Evolutionary conservation across 2,329 filamentous ascomycete genomes (phyloP).

Genomic region (Penicillium polonicum): DNA sequence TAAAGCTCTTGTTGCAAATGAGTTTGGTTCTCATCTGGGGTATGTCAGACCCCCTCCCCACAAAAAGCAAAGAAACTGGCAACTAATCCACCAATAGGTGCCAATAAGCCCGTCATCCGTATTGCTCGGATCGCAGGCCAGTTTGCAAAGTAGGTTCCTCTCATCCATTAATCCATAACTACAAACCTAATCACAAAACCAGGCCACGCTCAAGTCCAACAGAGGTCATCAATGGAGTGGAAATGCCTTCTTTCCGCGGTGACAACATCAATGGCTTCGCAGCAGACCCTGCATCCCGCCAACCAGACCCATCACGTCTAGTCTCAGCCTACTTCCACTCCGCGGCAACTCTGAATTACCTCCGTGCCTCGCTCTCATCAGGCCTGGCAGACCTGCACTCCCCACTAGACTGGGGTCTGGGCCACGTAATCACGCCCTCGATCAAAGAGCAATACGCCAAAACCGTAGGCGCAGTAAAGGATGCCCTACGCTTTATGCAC

Average conservation of each 20-base stretch:
- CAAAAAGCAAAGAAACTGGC: neutral
- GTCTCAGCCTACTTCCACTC: conserved; percentile 95
- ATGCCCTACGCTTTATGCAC: conserved; percentile 89
- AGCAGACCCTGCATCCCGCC: conserved; percentile 64
- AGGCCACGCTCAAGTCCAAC: conserved; percentile 80
- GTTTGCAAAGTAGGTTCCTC: conserved; percentile 69
- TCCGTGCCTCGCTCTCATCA: conserved; percentile 76
- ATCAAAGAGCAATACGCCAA: conserved; percentile 82
- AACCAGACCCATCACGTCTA: conserved; percentile 77
- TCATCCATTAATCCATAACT: neutral
- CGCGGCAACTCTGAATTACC: conserved; percentile 89
- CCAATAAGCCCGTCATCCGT: conserved; percentile 78
- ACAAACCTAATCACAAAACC: neutral
- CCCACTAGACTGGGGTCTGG: conserved; percentile 90
- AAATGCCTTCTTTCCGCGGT: conserved; percentile 86
- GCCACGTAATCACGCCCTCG: conserved; percentile 79
- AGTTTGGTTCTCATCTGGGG: conserved; percentile 91
- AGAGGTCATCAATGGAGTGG: conserved; percentile 74
- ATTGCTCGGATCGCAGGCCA: conserved; percentile 97
- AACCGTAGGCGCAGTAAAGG: conserved; percentile 82
- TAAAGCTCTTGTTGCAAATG: conserved; percentile 96
- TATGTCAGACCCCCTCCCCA: conserved; percentile 44
- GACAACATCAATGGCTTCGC: conserved; percentile 92
- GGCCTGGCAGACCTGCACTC: conserved; percentile 93
- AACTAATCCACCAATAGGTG: conserved; percentile 34